These are phyloP conservation scores for Stachybotrys chlorohalonatus DNA, from an alignment of 2,329 filamentous ascomycete genomes.

Conservation along the genomic window DNA sequence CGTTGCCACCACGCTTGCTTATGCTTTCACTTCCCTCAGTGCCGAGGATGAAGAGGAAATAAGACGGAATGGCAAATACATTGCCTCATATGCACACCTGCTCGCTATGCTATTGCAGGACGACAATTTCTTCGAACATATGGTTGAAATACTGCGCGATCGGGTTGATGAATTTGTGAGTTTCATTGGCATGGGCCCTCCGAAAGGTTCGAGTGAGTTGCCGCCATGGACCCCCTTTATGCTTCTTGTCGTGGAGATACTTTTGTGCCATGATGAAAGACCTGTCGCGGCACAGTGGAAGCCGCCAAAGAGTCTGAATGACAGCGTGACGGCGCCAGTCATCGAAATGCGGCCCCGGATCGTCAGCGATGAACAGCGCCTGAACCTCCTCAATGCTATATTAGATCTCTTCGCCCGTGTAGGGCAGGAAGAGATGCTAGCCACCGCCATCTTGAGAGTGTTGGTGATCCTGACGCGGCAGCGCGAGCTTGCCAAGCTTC, in stretches of 20 bases:
- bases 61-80: constrained; percentile 52
- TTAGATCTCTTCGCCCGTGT: constrained; percentile 77
- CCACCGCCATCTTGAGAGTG: constrained; percentile 73
- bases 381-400: constrained; percentile 65
- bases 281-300: constrained; percentile 68
- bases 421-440: constrained; percentile 78
- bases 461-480: constrained; percentile 81
- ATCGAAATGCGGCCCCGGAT: constrained; percentile 52
- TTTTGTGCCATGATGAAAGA: constrained; percentile 83
- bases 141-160: constrained; percentile 64
- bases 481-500: constrained; percentile 60
- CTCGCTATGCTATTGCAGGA: constrained; percentile 83
- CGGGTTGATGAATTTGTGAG: constrained; percentile 67
- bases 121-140: constrained; percentile 67
- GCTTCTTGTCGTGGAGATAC: constrained; percentile 78
- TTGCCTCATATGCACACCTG: constrained; percentile 87
- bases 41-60: constrained; percentile 52
- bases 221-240: constrained; percentile 90
- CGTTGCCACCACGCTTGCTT: constrained; percentile 73
- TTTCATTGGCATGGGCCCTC: constrained; percentile 61
- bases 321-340: constrained; percentile 42
- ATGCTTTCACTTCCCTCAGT: constrained; percentile 67
- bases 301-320: constrained; percentile 38
- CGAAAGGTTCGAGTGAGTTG: constrained; percentile 63
- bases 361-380: constrained; percentile 53